phyloP scores from a whole-genome alignment of 139 green algal genomes.

The Nannochloris sp. region DNA sequence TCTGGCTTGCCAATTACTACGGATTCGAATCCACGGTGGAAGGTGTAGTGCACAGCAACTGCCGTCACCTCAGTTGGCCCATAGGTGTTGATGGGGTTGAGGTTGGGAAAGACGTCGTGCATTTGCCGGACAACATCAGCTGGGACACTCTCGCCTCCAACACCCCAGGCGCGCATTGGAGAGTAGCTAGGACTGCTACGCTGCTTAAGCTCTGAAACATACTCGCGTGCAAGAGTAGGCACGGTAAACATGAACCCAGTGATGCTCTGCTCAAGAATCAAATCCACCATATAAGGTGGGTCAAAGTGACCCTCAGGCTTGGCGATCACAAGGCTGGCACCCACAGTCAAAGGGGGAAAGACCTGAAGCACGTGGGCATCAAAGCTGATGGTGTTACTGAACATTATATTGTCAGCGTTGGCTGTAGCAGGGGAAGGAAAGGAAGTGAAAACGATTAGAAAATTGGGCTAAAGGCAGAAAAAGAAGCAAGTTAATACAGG shows the following conservation, averaged over 20 bases:
- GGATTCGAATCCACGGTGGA: background rate
- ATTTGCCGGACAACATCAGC: conserved; percentile 8
- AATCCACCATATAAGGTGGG: background rate
- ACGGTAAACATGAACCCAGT: conserved; percentile 4
- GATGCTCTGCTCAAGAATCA: conserved; percentile 8
- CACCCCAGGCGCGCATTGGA: background rate
- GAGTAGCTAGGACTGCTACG: conserved; percentile 10
- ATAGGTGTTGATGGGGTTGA: too few species aligned
- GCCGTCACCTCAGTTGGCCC: conserved; percentile 39
- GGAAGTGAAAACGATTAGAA: too few species aligned
- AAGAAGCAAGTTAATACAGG: too few species aligned
- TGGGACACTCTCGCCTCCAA: conserved; percentile 6
- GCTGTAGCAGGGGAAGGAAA: too few species aligned
- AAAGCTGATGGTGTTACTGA: conserved; percentile 13
- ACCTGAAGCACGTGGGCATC: conserved; percentile 14
- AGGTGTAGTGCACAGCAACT: conserved; percentile 1
- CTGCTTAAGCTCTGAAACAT: background rate
- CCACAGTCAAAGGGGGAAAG: background rate
- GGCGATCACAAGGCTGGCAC: background rate
- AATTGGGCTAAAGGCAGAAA: too few species aligned
- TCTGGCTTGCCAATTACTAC: conserved; percentile 32
- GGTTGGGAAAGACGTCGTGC: too few species aligned
- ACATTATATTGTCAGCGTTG: background rate
- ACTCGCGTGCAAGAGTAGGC: conserved; percentile 10
- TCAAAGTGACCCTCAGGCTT: conserved; percentile 10